These are phyloP conservation scores for Stagonosporopsis chrysanthemi DNA, from an alignment of 2,329 filamentous ascomycete species.

Conservation along the genomic window DNA sequence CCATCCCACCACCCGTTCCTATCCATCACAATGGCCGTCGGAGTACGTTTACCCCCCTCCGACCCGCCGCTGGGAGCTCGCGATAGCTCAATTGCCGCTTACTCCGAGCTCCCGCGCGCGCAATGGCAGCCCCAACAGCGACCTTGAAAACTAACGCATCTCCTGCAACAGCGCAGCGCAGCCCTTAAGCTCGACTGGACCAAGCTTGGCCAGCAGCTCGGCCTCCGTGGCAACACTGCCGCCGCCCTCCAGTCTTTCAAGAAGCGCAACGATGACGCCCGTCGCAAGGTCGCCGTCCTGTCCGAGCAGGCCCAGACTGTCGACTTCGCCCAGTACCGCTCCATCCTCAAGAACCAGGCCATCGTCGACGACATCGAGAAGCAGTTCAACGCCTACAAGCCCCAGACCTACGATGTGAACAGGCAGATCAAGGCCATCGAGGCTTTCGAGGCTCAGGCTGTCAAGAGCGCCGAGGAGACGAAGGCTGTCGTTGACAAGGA, in stretches of 20 bases:
- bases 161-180: constrained; percentile 80
- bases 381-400: constrained; percentile 91
- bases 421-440: constrained; percentile 98
- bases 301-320: constrained; percentile 83
- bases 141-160: constrained; percentile 42
- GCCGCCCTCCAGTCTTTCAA: constrained; percentile 94
- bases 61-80: constrained; percentile 30
- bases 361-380: constrained; percentile 97
- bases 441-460: constrained; percentile 93
- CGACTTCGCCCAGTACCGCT: constrained; percentile 94
- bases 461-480: constrained; percentile 96
- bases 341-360: constrained; percentile 92
- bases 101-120: constrained; percentile 30
- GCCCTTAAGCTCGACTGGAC: constrained; percentile 99
- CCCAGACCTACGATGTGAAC: constrained; percentile 86
- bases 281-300: constrained; percentile 87
- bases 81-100: constrained; percentile 41
- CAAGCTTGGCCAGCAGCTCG: constrained; percentile 91
- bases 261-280: constrained; percentile 98
- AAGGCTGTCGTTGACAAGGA: constrained; percentile 96
- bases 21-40: constrained; percentile 55
- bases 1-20: constrained; percentile 44
- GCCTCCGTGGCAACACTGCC: constrained; percentile 94
- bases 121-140: constrained; percentile 39
- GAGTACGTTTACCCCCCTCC: constrained; percentile 47